Evolutionary conservation across 768 basidiomycete species (phyloP).

Genomic region (Wakefieldia striispora): DNA sequence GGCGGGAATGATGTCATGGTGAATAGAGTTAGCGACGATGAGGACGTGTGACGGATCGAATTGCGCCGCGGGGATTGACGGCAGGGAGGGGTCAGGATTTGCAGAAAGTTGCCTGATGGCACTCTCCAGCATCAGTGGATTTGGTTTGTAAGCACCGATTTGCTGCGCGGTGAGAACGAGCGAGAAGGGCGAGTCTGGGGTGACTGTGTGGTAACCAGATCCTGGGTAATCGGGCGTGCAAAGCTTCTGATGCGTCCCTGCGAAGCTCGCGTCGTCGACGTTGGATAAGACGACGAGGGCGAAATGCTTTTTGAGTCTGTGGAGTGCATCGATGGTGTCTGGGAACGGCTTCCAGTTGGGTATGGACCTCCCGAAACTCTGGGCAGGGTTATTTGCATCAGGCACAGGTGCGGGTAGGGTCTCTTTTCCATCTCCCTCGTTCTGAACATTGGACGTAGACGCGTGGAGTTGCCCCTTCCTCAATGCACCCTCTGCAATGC

Average conservation of each 20-base stretch:
- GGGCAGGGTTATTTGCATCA: conserved; percentile 29
- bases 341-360: conserved; percentile 63
- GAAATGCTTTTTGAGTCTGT: conserved; percentile 56
- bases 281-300: conserved; percentile 75
- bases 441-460: conserved; percentile 1
- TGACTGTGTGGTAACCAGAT: conserved; percentile 40
- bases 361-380: conserved; percentile 59
- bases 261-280: conserved; percentile 65
- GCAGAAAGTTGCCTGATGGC: conserved; percentile 27
- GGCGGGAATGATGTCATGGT: conserved; percentile 66
- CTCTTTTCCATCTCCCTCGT: background rate
- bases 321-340: conserved; percentile 61
- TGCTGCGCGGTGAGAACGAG: conserved; percentile 71
- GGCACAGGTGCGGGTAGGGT: background rate
- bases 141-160: conserved; percentile 70
- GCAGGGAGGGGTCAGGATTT: conserved; percentile 17
- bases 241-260: conserved; percentile 55
- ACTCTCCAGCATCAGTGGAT: conserved; percentile 40
- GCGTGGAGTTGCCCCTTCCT: conserved; percentile 19
- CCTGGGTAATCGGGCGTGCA: conserved; percentile 10
- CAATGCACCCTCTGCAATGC: conserved; percentile 18
- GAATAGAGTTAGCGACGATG: conserved; percentile 64
- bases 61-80: conserved; percentile 12
- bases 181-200: conserved; percentile 56
- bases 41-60: conserved; percentile 47